Conservation (phyloP, 2,329 filamentous ascomycete species). For the Berkeleyomyces basicola region DNA sequence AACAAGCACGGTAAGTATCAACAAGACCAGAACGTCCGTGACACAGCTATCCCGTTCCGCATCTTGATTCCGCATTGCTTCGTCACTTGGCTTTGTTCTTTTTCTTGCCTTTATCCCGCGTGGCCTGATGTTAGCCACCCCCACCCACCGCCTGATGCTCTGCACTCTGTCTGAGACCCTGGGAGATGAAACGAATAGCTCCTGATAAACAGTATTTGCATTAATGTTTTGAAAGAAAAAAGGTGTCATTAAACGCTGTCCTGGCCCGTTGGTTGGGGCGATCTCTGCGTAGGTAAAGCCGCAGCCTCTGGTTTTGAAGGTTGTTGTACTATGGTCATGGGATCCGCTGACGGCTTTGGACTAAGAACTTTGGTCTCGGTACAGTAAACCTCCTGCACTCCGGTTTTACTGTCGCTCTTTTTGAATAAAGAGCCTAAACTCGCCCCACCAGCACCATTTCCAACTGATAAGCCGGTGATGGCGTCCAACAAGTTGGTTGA, state of each 20-base stretch:
- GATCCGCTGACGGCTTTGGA: not conserved
- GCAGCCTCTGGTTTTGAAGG: not conserved
- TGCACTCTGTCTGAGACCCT: not conserved
- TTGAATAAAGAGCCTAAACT: not conserved
- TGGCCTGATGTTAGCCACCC: not conserved
- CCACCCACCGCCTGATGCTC: not conserved
- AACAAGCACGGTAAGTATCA: not conserved
- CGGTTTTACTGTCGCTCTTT: not conserved
- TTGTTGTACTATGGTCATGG: not conserved
- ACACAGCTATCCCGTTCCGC: not conserved
- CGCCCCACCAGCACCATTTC: not conserved
- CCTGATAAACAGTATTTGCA: not conserved
- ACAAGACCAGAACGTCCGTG: not conserved
- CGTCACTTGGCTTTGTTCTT: not conserved
- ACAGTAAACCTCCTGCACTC: not conserved
- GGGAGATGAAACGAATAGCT: not conserved
- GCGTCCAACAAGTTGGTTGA: conserved; percentile 15
- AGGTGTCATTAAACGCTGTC: not conserved
- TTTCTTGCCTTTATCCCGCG: not conserved
- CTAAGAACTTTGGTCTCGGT: not conserved
- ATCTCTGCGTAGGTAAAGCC: not conserved
- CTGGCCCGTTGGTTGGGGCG: not conserved
- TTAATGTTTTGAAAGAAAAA: not conserved
- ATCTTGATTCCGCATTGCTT: not conserved
- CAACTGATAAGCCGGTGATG: not conserved